Conservation (phyloP, 192 early-diverging fungal species). For the Backusella sp. region DNA sequence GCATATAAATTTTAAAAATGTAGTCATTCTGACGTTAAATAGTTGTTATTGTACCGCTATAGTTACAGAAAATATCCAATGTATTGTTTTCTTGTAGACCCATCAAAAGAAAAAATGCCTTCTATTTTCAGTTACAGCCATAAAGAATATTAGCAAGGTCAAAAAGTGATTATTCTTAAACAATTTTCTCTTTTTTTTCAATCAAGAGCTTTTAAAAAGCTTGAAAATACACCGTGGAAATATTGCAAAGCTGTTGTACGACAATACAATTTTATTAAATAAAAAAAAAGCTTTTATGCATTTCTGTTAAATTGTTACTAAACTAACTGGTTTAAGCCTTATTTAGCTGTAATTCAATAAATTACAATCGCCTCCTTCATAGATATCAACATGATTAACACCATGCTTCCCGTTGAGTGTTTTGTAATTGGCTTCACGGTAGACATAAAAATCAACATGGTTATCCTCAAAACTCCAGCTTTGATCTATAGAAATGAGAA, state of each 20-base stretch:
- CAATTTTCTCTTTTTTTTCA: no score
- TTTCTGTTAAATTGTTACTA: background rate
- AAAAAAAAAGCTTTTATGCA: slow-evolving; percentile 1
- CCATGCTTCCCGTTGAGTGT: slow-evolving; percentile 28
- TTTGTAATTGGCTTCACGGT: slow-evolving; percentile 26
- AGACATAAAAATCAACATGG: slow-evolving; percentile 36
- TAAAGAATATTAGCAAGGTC: no score
- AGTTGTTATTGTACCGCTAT: no score
- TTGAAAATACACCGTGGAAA: no score
- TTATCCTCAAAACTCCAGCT: slow-evolving; percentile 34
- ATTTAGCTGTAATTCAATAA: slow-evolving; percentile 32
- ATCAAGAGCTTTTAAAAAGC: no score
- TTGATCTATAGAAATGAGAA: slow-evolving; percentile 17
- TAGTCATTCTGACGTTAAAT: no score
- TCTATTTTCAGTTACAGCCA: no score
- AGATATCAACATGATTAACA: slow-evolving; percentile 36
- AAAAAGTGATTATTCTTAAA: no score
- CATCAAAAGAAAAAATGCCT: no score
- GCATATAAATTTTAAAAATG: no score
- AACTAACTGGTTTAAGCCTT: background rate
- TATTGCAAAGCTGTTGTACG: background rate
- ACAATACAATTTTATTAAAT: background rate
- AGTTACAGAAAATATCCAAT: no score
- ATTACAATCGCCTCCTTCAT: slow-evolving; percentile 38
- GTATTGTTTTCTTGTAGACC: no score